Evolutionary conservation across 768 basidiomycete species (phyloP), one percentile per base, ranked within the genome.

Genomic region (Tylopilus sp.): DNA sequence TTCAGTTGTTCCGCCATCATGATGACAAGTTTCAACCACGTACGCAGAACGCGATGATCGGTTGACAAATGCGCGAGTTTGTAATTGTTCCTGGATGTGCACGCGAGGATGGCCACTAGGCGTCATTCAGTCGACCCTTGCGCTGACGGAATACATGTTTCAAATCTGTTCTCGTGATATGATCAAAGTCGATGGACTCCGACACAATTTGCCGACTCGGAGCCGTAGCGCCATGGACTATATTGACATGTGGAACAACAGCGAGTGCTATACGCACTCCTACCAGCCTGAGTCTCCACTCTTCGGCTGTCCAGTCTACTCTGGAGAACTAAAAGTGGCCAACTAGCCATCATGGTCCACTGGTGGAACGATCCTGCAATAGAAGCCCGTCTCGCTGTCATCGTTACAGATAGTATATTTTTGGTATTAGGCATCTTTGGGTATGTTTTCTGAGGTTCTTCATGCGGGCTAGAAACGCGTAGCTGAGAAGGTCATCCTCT

Each of bases 311-410:
- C 23, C 25, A 50, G 20, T 13, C 13, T 30, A 11, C 22, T 23
- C 30, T n/a, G n/a, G 11, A 3, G 21, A 21, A 21, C 28, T n/a
- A 26, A 11, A 12, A 11, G 28, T n/a, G 26, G 10, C 28, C 22
- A 18, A 38, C n/a, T 30, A 28, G 21, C 46, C 9, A 44, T 6
- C 4, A 62, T 66, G 65, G 44, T 44, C 30, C 43, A 44, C 6
- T 58, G 56, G 51, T 60, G 56, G 60, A 30, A 57, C 22, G 54
- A 63, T 35, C 57, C 57, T 23, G 12, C 11, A 6, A 43, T 53
- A 8, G 55, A 56, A 11, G 39, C 33, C 21, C 17, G 1, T 1
- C 49, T 63, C 10, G 10, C 6, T 10, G 0, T 20, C 4, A 12
- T 44, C 33, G 31, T 48, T n/a, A 33, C 7, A 17, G 15, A 66